Percentiles rank a stretch among this genome's conserved stretches.
Conservation (phyloP, 202 grass and related monocot species). For the Schoenoplectus tabernaemontani region DNA sequence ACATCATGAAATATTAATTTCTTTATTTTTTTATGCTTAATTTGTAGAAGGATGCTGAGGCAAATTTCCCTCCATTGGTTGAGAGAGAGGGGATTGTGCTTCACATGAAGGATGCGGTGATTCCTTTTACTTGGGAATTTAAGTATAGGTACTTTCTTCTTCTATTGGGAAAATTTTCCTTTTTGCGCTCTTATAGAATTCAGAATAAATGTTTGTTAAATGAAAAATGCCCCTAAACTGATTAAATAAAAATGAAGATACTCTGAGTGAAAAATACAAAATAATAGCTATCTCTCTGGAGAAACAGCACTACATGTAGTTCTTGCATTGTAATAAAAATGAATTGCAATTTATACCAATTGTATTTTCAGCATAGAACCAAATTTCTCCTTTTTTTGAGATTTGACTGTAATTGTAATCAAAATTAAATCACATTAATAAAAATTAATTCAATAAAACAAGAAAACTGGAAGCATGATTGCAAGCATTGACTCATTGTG, state of each 20-base stretch:
- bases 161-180: background rate
- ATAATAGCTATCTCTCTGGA: background rate
- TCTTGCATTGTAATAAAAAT: background rate
- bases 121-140: constrained; percentile 68
- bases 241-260: background rate
- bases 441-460: background rate
- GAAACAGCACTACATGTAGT: background rate
- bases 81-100: constrained; percentile 62
- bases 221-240: background rate
- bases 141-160: constrained; percentile 62
- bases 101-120: constrained; percentile 57
- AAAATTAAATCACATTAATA: background rate
- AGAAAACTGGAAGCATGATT: background rate
- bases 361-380: background rate
- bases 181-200: background rate
- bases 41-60: constrained; percentile 66
- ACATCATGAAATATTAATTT: background rate
- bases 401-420: background rate
- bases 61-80: constrained; percentile 61
- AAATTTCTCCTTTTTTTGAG: background rate
- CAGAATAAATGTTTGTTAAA: background rate
- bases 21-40: background rate
- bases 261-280: background rate
- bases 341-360: background rate
- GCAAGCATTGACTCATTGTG: too few relatives aligned